phyloP scores from a whole-genome alignment of 2,329 filamentous ascomycete genomes.

The Claviceps pazoutovae region DNA sequence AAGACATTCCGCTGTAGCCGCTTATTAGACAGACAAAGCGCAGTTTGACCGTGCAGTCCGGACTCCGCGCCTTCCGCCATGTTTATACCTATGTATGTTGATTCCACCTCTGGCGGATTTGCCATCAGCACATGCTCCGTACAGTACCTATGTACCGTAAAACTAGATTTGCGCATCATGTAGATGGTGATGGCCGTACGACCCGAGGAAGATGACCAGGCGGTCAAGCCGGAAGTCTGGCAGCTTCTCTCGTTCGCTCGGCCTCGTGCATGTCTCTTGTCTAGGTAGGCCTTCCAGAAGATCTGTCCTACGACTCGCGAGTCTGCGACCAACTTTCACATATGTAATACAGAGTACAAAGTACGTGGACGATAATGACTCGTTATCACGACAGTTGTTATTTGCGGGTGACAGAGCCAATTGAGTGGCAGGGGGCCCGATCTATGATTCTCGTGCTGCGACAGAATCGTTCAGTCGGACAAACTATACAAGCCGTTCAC shows the following conservation, averaged over 20 bases:
- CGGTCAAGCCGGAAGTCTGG: no score
- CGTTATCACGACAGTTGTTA: no score
- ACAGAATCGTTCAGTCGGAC: background rate
- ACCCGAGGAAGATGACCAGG: no score
- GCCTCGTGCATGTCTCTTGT: no score
- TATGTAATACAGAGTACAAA: no score
- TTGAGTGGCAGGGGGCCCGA: background rate
- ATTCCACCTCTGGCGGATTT: conserved; percentile 9
- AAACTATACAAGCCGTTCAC: background rate
- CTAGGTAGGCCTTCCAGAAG: no score
- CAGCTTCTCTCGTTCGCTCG: no score
- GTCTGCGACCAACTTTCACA: no score
- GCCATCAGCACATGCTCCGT: conserved; percentile 9
- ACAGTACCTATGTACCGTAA: background rate
- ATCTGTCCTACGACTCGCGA: no score
- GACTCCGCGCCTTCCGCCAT: conserved; percentile 11
- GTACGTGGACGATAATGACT: no score
- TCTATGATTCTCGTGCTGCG: background rate
- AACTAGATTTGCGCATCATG: background rate
- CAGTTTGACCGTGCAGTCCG: conserved; percentile 16
- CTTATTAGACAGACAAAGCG: conserved; percentile 26
- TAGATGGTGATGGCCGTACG: no score
- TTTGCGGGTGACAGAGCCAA: no score
- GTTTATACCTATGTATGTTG: background rate
- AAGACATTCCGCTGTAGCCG: conserved; percentile 13